Evolutionary conservation across 1,284 basidiomycete species (phyloP), one percentile per base, ranked within the genome.

Genomic region (Peniophora sp.): DNA sequence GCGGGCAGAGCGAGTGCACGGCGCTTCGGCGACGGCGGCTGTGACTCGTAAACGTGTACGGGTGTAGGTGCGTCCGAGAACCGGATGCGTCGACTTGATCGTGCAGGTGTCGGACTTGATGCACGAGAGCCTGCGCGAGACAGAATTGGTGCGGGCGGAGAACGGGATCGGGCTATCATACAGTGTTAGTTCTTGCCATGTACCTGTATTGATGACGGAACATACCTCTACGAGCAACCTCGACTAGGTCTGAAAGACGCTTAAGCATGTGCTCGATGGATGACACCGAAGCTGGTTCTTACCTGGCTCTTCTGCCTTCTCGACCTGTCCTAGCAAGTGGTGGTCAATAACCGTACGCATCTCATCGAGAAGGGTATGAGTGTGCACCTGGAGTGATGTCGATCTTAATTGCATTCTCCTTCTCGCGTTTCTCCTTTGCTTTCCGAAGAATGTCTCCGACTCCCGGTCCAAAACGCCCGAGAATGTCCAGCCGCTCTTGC

Each of bases 11-110:
- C 65, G 3, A 78, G 56, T 0, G 68, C 54, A 49, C 71, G 70
- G 54, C 71, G 74, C 41, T 75, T 76, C 0, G 88, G 87, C 3
- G 88, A 89, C 2, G 83, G 70, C 1, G 87, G 88, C 1, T 81
- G 82, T 18, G 87, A 88, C 57, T 88, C 84, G 58, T 90, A 91
- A 1, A 90, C 82, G 61, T 88, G 74, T 1, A 91, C 78, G 52
- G 80, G 75, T 8, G 68, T 60, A 0, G 75, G 70, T 0, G 70
- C 60, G 8, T 79, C 74, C 22, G 78, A 76, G 51, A 81, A 81
- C n/a, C 78, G 76, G 15, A 81, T 60, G 50, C 65, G 72, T 5
- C 73, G 70, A 47, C 70, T 62, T 2, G 67, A 56, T 24, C 72
- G 58, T 6, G 17, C 22, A 18, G 27, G 27, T 32, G 27, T 32